Evolutionary conservation across 2,329 filamentous ascomycete species (phyloP).

Genomic region (Botrytis squamosa): DNA sequence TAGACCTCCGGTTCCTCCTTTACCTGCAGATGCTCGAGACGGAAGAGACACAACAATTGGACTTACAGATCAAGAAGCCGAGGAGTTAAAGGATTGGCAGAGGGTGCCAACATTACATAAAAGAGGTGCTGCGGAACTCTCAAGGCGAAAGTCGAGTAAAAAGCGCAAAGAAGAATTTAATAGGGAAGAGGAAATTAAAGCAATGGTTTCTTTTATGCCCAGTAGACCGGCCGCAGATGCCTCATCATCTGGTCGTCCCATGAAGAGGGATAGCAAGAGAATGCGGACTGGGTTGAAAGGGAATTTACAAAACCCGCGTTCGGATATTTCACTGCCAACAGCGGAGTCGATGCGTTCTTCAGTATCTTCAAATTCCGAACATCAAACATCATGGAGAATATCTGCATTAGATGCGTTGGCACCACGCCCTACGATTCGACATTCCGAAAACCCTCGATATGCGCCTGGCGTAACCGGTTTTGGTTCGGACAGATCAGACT

Average conservation of each 20-base stretch:
- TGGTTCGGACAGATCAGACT: slow-evolving; percentile 44
- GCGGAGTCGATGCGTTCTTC: slow-evolving; percentile 74
- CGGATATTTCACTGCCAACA: slow-evolving; percentile 70
- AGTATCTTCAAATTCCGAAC: slow-evolving; percentile 72
- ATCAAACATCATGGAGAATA: slow-evolving; percentile 70
- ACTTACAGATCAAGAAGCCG: slow-evolving; percentile 32
- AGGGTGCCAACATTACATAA: slow-evolving; percentile 59
- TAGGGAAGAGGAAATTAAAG: slow-evolving; percentile 83
- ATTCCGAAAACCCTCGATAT: slow-evolving; percentile 63
- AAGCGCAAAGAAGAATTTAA: slow-evolving; percentile 71
- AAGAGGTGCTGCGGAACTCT: slow-evolving; percentile 57
- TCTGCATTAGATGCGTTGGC: slow-evolving; percentile 78
- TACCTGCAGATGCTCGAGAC: slow-evolving; percentile 33
- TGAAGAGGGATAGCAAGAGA: slow-evolving; percentile 65
- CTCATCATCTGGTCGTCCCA: slow-evolving; percentile 58
- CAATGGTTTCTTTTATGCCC: slow-evolving; percentile 72
- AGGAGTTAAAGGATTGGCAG: slow-evolving; percentile 41
- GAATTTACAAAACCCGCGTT: slow-evolving; percentile 56
- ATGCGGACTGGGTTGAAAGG: slow-evolving; percentile 55
- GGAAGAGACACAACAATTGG: slow-evolving; percentile 26
- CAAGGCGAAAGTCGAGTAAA: slow-evolving; percentile 73
- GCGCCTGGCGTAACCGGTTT: slow-evolving; percentile 45
- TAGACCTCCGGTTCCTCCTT: slow-evolving; percentile 35
- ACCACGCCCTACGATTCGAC: slow-evolving; percentile 80
- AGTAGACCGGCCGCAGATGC: slow-evolving; percentile 60